Base-by-base conservation (phyloP, 2,329 filamentous ascomycete genomes). In the Colletotrichum magnum region DNA sequence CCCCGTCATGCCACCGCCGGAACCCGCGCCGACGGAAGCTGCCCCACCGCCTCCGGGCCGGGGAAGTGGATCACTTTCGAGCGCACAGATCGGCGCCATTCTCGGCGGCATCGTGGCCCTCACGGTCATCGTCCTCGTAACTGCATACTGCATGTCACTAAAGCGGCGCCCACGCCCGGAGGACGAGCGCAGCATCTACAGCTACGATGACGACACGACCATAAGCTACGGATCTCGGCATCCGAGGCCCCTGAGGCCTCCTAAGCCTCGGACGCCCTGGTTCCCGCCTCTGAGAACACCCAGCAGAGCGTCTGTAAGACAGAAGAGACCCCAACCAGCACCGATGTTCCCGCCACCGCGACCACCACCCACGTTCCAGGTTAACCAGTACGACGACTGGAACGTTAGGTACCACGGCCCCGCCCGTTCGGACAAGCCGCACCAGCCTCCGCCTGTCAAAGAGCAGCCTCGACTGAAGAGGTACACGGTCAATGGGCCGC, bases 11-110 rank as follows among this genome's bases (percentile, higher is more conserved):
- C 69, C 52, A 56, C 71, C 39, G 48, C 70, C 52, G 47, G 68
- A 26, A 2, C n/a, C 51, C 12, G 41, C 62, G 16, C 57, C 67
- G 4, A 67, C 67, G 9, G 21, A 36, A 36, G 32, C 12, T 15
- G 56, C 45, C 16, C 66, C 72, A 13, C 74, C 72, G 18, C 67
- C 67, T 5, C 62, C 62, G 26, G 47, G 64, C 45, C 56, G 67
- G 4, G 64, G 61, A 13, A 56, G 64, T n/a, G 57, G 61, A 62
- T 77, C 71, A 61, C 75, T 84, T 4, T 78, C 76, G 0, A 73
- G 77, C 28, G 75, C 72, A n/a, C 75, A 83, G 57, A 77, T 85
- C 36, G 83, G 81, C 5, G 82, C 78, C 47, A 81, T 85, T 18
- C 72, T 83, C 2, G 83, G 83, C 32, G 78, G 78, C 41, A 69